These are phyloP conservation scores for Arthroderma sp. DNA, from an alignment of 2,329 filamentous ascomycete species.

Conservation along the genomic window DNA sequence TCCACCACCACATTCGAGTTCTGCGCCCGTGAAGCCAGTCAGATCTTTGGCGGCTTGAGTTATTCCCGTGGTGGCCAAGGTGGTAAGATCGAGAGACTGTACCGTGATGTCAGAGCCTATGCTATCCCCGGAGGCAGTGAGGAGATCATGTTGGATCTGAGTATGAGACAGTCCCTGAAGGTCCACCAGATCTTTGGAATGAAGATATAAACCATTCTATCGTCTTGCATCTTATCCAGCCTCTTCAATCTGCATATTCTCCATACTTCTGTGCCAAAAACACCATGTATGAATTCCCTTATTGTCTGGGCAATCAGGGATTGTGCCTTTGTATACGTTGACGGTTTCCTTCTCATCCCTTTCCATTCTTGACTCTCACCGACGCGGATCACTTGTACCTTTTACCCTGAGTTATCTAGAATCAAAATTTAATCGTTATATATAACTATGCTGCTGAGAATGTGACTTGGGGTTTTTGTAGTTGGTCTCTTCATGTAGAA, in stretches of 20 bases:
- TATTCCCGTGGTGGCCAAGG: conserved; percentile 92
- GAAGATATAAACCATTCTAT: conserved; percentile 57
- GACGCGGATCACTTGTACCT: neutral
- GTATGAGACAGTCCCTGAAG: conserved; percentile 77
- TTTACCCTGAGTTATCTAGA: neutral
- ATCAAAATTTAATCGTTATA: neutral
- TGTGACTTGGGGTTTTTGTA: no score
- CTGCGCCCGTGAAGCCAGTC: conserved; percentile 87
- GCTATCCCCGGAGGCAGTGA: conserved; percentile 91
- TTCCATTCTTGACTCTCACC: neutral
- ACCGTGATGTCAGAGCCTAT: conserved; percentile 90
- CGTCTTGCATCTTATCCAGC: no score
- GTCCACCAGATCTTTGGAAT: conserved; percentile 88
- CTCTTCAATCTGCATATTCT: neutral
- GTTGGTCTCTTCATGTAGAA: neutral
- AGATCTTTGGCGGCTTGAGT: conserved; percentile 91
- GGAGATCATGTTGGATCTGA: conserved; percentile 97
- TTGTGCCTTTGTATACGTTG: neutral
- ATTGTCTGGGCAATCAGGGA: no score
- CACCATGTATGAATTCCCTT: neutral
- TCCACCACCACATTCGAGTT: conserved; percentile 92
- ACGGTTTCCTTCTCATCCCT: neutral
- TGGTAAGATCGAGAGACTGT: conserved; percentile 86
- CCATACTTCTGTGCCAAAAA: neutral
- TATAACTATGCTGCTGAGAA: no score